A percentile compares a stretch with the other conserved stretches of the same genome.
Evolutionary conservation across 192 early-diverging fungal genomes (phyloP).

Genomic region (Podila verticillata): DNA sequence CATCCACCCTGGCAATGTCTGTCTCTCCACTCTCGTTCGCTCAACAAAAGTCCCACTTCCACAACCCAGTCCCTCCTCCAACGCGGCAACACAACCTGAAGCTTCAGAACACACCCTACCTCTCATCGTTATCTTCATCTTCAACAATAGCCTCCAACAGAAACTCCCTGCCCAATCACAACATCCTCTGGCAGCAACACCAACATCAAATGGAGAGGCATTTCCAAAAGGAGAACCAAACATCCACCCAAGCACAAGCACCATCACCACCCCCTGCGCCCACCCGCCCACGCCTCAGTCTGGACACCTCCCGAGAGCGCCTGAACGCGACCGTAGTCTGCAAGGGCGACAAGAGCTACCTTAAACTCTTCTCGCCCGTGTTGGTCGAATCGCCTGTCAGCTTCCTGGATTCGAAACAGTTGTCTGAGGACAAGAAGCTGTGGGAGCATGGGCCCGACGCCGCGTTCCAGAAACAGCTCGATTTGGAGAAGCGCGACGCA

Average conservation of each 20-base stretch:
- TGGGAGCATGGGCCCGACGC: constrained; percentile 49
- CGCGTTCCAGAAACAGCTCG: constrained; percentile 47
- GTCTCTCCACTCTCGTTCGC: background rate
- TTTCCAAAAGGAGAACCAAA: constrained; percentile 8
- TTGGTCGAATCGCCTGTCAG: constrained; percentile 45
- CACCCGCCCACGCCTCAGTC: constrained; percentile 22
- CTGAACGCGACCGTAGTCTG: constrained; percentile 32
- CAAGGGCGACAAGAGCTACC: constrained; percentile 29
- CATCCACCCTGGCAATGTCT: background rate
- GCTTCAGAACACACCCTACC: background rate
- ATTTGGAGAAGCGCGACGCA: constrained; percentile 29
- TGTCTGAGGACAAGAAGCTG: constrained; percentile 31
- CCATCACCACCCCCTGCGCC: background rate
- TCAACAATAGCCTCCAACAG: constrained; percentile 19
- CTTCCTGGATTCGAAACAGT: constrained; percentile 28
- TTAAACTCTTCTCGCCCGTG: constrained; percentile 37
- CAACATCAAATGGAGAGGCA: constrained; percentile 10
- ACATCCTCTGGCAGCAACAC: constrained; percentile 2
- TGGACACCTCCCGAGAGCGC: constrained; percentile 40
- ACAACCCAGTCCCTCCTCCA: background rate
- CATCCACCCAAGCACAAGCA: background rate
- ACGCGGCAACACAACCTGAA: background rate
- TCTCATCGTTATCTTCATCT: constrained; percentile 10
- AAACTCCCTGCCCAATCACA: constrained; percentile 17
- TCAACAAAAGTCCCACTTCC: background rate